Percentiles rank a stretch among this genome's conserved stretches.
Evolutionary conservation across 345 rosid genomes (phyloP).

Genomic region (Pseudoturritis turrita): DNA sequence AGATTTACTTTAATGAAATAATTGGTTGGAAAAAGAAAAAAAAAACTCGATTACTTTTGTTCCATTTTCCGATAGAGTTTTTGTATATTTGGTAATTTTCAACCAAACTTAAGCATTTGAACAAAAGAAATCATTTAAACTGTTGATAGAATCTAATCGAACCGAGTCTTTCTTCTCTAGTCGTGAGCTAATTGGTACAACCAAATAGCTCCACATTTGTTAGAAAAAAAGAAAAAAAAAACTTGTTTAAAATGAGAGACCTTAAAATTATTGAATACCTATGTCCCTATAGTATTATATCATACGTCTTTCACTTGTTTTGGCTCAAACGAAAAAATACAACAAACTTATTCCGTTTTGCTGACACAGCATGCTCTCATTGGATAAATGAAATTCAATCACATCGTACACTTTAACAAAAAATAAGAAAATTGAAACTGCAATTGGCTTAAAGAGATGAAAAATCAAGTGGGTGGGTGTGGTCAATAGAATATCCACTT

Average conservation of each 20-base stretch:
- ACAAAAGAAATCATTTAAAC: neutral
- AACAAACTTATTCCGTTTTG: slow-evolving; percentile 24
- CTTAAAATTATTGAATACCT: slow-evolving; percentile 11
- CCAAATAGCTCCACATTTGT: neutral
- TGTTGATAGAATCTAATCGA: neutral
- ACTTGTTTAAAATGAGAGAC: neutral
- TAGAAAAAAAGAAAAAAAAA: neutral
- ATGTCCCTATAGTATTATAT: neutral
- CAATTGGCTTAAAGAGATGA: slow-evolving; percentile 13
- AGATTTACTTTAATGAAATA: too few species aligned
- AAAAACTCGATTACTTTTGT: neutral
- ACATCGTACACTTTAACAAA: slow-evolving; percentile 32
- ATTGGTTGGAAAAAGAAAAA: too few species aligned
- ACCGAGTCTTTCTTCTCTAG: neutral
- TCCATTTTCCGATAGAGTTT: neutral
- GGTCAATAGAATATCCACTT: slow-evolving; percentile 38
- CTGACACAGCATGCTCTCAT: slow-evolving; percentile 24
- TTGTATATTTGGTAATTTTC: neutral
- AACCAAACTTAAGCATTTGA: slow-evolving; percentile 1
- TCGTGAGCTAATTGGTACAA: neutral
- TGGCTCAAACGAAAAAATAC: slow-evolving; percentile 21
- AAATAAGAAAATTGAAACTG: neutral
- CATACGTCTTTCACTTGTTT: slow-evolving; percentile 14
- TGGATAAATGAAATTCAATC: slow-evolving; percentile 18
- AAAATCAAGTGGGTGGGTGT: slow-evolving; percentile 26